phyloP scores from a whole-genome alignment of 2,329 filamentous ascomycete species.

The Trichoderma sp. region DNA sequence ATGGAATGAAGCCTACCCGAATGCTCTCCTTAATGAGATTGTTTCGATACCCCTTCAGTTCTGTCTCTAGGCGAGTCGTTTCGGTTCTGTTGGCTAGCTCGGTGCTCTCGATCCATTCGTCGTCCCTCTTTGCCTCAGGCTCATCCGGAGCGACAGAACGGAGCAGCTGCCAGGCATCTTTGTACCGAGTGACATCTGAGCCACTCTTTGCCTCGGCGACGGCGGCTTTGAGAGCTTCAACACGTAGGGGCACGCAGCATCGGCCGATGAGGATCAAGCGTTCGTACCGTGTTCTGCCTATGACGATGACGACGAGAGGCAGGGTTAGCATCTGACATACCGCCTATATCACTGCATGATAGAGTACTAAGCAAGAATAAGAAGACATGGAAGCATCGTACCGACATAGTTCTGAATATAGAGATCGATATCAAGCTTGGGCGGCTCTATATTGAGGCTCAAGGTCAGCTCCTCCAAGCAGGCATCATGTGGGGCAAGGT shows the following conservation, averaged over 20 bases:
- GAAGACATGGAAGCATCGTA: slow-evolving; percentile 36
- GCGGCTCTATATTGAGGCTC: slow-evolving; percentile 55
- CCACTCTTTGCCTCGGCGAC: slow-evolving; percentile 72
- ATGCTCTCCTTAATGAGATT: slow-evolving; percentile 98
- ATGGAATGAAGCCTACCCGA: slow-evolving; percentile 50
- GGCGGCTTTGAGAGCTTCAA: slow-evolving; percentile 78
- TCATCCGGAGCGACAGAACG: slow-evolving; percentile 62
- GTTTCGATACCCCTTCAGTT: slow-evolving; percentile 91
- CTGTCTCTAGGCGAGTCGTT: slow-evolving; percentile 72
- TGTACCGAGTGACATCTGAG: slow-evolving; percentile 70
- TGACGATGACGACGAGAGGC: background rate
- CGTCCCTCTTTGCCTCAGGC: slow-evolving; percentile 64
- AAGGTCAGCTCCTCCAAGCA: slow-evolving; percentile 5
- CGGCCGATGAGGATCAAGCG: slow-evolving; percentile 79
- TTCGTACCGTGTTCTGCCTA: slow-evolving; percentile 77
- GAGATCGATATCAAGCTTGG: slow-evolving; percentile 86
- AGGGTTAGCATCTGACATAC: background rate
- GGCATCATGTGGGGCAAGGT: background rate
- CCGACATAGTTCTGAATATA: slow-evolving; percentile 89
- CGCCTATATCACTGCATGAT: background rate
- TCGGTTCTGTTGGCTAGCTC: slow-evolving; percentile 66
- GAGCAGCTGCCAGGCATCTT: slow-evolving; percentile 64
- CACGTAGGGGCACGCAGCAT: slow-evolving; percentile 69
- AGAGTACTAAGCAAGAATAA: background rate
- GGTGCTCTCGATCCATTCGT: slow-evolving; percentile 70